These are phyloP conservation scores for Chloroidium sp. DNA, from an alignment of 163 green algal species.

Conservation along the genomic window DNA sequence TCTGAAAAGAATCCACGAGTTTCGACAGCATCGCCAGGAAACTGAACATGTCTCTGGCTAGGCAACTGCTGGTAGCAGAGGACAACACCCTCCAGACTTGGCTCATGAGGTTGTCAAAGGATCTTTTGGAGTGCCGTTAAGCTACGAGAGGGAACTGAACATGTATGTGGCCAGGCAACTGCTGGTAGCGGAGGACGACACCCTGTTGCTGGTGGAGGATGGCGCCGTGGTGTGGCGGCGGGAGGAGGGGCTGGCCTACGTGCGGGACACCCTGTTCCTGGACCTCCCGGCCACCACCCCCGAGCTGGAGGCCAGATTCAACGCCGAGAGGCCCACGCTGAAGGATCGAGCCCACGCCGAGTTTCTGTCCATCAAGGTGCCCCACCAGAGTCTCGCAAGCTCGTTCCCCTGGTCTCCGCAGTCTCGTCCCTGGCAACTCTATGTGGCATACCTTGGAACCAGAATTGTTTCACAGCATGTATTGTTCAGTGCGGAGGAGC, in stretches of 20 bases:
- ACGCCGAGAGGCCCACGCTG: constrained; percentile 14
- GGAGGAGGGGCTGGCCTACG: constrained; percentile 62
- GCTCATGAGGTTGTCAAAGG: constrained; percentile 8
- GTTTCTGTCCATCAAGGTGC: constrained; percentile 58
- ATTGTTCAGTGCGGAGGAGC: neutral
- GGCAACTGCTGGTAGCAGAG: neutral
- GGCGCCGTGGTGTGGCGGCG: constrained; percentile 51
- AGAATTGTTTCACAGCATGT: neutral
- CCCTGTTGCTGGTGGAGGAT: constrained; percentile 46
- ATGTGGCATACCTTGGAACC: neutral
- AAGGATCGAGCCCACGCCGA: constrained; percentile 40
- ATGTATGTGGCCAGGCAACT: constrained; percentile 25
- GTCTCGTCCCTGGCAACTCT: neutral
- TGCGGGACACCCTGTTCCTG: constrained; percentile 48
- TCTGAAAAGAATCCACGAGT: too few species aligned
- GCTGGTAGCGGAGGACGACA: constrained; percentile 45
- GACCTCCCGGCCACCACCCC: constrained; percentile 50
- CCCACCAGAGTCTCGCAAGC: too few species aligned
- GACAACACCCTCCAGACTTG: constrained; percentile 5
- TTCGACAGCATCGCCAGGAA: too few species aligned
- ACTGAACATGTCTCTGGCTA: neutral
- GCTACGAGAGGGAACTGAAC: too few species aligned
- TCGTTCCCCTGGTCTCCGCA: neutral
- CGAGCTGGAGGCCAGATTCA: constrained; percentile 19
- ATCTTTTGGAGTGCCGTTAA: constrained; percentile 6